A percentile compares a stretch with the other conserved stretches of the same genome.
These are phyloP conservation scores for Penicillium sp. DNA, from an alignment of 2,329 filamentous ascomycete genomes.

Conservation along the genomic window DNA sequence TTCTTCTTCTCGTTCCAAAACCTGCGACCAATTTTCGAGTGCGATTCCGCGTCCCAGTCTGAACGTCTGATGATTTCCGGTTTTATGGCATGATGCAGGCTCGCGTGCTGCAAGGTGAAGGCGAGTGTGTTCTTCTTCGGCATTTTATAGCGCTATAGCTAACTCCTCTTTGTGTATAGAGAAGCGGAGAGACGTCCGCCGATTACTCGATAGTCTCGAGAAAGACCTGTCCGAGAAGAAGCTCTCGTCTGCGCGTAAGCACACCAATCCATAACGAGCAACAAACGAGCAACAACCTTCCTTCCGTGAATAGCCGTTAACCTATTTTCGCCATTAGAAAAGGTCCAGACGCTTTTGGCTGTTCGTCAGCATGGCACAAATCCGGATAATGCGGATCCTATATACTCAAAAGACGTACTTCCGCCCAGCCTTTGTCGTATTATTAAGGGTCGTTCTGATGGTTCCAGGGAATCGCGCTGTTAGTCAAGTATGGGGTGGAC, in stretches of 20 bases:
- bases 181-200: constrained; percentile 65
- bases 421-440: constrained; percentile 1
- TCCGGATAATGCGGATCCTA: constrained; percentile 67
- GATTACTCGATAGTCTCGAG: constrained; percentile 59
- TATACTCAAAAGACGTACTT: constrained; percentile 72
- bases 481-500: constrained; percentile 71
- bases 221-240: constrained; percentile 59
- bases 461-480: constrained; percentile 66
- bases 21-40: neutral
- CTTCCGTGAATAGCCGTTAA: neutral
- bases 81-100: constrained; percentile 7
- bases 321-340: constrained; percentile 23
- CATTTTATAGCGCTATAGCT: neutral
- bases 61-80: neutral
- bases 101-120: constrained; percentile 7
- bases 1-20: neutral
- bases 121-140: neutral
- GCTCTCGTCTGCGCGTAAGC: constrained; percentile 57
- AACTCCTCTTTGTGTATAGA: constrained; percentile 37
- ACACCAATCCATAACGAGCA: neutral
- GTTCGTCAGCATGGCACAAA: constrained; percentile 77
- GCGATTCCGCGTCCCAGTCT: neutral
- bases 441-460: constrained; percentile 9
- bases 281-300: neutral
- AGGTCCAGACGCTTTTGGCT: constrained; percentile 49